Conservation (phyloP, 1,139 yeast genomes). For the Candida anutae region DNA sequence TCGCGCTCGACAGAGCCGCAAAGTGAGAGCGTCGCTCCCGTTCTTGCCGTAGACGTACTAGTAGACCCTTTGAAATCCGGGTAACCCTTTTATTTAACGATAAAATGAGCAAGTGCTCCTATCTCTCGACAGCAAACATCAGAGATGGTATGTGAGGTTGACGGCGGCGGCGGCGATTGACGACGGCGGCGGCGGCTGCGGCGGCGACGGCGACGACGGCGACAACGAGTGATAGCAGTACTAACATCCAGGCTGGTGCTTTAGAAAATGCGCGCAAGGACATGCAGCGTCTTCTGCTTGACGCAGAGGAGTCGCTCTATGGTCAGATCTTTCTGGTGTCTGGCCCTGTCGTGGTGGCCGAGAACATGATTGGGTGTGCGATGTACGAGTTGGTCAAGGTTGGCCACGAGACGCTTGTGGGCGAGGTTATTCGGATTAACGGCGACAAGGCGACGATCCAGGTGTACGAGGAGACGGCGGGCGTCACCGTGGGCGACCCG, state of each 20-base stretch:
- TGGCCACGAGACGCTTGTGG: slow-evolving; percentile 94
- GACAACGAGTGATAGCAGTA: no score
- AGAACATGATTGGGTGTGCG: slow-evolving; percentile 98
- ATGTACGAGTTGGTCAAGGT: slow-evolving; percentile 98
- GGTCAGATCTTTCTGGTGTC: slow-evolving; percentile 91
- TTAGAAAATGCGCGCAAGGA: slow-evolving; percentile 95
- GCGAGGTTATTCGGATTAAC: slow-evolving; percentile 95
- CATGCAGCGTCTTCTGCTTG: slow-evolving; percentile 76
- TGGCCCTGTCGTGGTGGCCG: slow-evolving; percentile 96
- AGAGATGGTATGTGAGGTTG: no score
- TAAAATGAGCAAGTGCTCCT: no score
- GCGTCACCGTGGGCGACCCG: slow-evolving; percentile 98
- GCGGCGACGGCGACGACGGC: no score
- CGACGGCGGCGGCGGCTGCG: no score
- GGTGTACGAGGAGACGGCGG: slow-evolving; percentile 98
- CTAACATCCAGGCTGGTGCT: slow-evolving; percentile 95
- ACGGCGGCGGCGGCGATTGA: no score
- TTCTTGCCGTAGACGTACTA: no score
- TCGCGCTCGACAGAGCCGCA: slow-evolving; percentile 69
- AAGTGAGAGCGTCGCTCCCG: no score
- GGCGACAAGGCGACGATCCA: slow-evolving; percentile 97
- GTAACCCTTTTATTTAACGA: no score
- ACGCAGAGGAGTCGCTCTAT: slow-evolving; percentile 66
- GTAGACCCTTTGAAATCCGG: no score
- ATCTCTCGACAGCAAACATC: no score